Percentiles rank a stretch among this genome's conserved stretches.
These are phyloP conservation scores for Barnettozyma botsteinii DNA, from an alignment of 805 yeast species.

Conservation along the genomic window DNA sequence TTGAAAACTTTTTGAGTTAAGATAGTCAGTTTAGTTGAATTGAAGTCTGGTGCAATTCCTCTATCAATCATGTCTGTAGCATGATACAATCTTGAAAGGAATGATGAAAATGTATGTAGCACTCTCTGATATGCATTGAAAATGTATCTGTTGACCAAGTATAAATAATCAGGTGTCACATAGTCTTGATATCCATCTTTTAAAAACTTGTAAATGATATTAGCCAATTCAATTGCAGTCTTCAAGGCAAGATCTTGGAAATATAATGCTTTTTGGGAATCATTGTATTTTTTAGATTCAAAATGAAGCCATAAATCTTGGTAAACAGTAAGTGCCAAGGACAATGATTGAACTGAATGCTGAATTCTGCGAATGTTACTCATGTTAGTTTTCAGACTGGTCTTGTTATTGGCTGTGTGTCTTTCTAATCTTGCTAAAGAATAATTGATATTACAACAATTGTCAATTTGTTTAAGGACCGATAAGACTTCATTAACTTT, in stretches of 20 bases:
- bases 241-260: slow-evolving; percentile 5
- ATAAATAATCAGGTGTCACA: slow-evolving; percentile 16
- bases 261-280: slow-evolving; percentile 12
- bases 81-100: slow-evolving; percentile 19
- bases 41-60: slow-evolving; percentile 10
- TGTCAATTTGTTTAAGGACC: slow-evolving; percentile 13
- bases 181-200: slow-evolving; percentile 10
- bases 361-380: slow-evolving; percentile 13
- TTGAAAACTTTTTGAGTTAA: slow-evolving; percentile 7
- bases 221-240: slow-evolving; percentile 12
- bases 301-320: slow-evolving; percentile 18
- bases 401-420: slow-evolving; percentile 1
- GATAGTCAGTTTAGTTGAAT: not conserved
- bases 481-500: slow-evolving; percentile 15
- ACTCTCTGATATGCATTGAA: slow-evolving; percentile 19
- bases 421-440: slow-evolving; percentile 6
- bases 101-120: slow-evolving; percentile 12
- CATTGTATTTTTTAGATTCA: slow-evolving; percentile 14
- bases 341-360: slow-evolving; percentile 15
- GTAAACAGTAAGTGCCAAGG: slow-evolving; percentile 17
- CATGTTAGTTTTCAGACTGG: slow-evolving; percentile 8
- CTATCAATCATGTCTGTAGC: slow-evolving; percentile 16
- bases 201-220: slow-evolving; percentile 14
- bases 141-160: slow-evolving; percentile 14
- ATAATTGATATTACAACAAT: slow-evolving; percentile 16